A percentile compares a stretch with the other conserved stretches of the same genome.
phyloP scores from a whole-genome alignment of 371 early-diverging fungal species.

The Mucor circinelloides region DNA sequence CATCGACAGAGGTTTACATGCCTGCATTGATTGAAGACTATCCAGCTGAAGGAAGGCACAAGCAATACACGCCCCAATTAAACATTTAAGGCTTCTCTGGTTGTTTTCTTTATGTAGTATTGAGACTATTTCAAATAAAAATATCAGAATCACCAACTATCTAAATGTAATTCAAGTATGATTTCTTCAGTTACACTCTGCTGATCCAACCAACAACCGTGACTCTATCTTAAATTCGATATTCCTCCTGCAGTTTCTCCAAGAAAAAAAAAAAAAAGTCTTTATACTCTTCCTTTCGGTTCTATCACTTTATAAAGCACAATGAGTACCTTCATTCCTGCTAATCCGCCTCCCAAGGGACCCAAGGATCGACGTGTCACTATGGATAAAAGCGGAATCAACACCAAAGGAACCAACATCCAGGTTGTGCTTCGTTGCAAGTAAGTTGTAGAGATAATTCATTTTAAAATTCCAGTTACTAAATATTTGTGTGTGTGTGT shows the following conservation, averaged over 20 bases:
- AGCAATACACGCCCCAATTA: conserved; percentile 1
- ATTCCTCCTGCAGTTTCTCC: too few species aligned
- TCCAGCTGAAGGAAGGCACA: background rate
- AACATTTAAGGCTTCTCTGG: background rate
- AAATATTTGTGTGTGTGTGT: background rate
- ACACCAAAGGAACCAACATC: conserved; percentile 39
- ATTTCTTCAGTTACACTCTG: too few species aligned
- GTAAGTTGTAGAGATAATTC: conserved; percentile 36
- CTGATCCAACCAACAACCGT: too few species aligned
- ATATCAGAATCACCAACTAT: too few species aligned
- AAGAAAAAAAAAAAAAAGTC: background rate
- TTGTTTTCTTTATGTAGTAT: background rate
- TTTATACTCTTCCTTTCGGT: background rate
- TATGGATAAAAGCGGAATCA: background rate
- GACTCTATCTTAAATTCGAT: too few species aligned
- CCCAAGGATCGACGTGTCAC: background rate
- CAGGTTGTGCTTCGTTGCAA: conserved; percentile 73
- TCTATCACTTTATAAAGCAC: background rate
- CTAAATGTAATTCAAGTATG: too few species aligned
- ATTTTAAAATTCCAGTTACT: background rate
- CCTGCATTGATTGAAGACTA: background rate
- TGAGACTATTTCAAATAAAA: too few species aligned
- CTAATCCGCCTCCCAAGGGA: background rate
- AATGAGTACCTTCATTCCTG: background rate
- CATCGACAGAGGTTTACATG: background rate